phyloP scores from a whole-genome alignment of 2,329 filamentous ascomycete genomes.

The Trichophyton rubrum region DNA sequence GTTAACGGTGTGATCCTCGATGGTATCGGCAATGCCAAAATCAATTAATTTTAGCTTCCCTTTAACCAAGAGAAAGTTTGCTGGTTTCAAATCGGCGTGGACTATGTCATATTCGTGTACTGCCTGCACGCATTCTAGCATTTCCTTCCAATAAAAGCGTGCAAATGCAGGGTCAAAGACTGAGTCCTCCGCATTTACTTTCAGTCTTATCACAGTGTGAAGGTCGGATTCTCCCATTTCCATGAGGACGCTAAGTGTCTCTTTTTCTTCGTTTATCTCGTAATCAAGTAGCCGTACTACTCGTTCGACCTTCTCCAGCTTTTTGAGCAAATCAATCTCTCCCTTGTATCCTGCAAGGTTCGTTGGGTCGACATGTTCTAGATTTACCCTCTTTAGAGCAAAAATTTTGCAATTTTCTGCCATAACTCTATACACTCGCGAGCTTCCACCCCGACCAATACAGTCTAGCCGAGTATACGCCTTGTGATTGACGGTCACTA shows the following conservation, averaged over 20 bases:
- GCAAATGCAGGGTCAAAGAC: constrained; percentile 81
- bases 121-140: constrained; percentile 86
- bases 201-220: constrained; percentile 66
- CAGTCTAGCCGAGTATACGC: constrained; percentile 80
- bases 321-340: constrained; percentile 82
- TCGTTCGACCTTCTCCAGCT: constrained; percentile 69
- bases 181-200: constrained; percentile 58
- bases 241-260: constrained; percentile 83
- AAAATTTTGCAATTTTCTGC: constrained; percentile 95
- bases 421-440: constrained; percentile 90
- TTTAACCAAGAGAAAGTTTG: constrained; percentile 88
- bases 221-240: constrained; percentile 93
- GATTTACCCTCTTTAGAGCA: constrained; percentile 80
- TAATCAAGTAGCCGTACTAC: constrained; percentile 86
- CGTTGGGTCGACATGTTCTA: constrained; percentile 76
- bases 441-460: constrained; percentile 83
- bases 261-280: constrained; percentile 86
- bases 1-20: constrained; percentile 93
- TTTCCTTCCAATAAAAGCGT: constrained; percentile 98
- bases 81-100: constrained; percentile 91
- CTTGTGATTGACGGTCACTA: constrained; percentile 81
- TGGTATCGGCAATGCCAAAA: constrained; percentile 96
- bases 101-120: constrained; percentile 88
- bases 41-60: constrained; percentile 92
- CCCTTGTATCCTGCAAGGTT: constrained; percentile 82